These are phyloP conservation scores for Podochytrium sp. DNA, from an alignment of 192 early-diverging fungal genomes.

Conservation along the genomic window DNA sequence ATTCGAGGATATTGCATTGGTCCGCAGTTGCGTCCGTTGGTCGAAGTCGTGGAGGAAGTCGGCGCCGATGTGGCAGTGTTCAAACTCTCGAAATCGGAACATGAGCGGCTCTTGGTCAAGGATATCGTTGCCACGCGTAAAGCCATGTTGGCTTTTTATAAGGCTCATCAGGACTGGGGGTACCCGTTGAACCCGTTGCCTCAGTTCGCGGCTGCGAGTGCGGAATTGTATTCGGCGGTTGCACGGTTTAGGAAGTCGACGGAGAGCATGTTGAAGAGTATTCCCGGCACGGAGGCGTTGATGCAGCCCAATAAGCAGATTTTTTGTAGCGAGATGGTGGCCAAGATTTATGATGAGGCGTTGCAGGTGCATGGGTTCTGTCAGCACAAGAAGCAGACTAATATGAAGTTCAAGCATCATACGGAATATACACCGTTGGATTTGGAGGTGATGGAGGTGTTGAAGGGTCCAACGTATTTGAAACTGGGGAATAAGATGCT, in stretches of 20 bases:
- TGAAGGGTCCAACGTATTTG: not conserved
- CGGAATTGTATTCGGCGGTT: not conserved
- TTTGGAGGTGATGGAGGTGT: slow-evolving; percentile 15
- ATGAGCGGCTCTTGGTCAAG: not conserved
- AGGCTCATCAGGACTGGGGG: slow-evolving; percentile 13
- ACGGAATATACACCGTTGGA: slow-evolving; percentile 29
- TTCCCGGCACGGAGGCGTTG: not conserved
- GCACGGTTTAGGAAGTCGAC: not conserved
- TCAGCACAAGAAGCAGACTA: slow-evolving; percentile 1
- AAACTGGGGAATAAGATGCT: not conserved
- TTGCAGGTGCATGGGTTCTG: slow-evolving; percentile 27
- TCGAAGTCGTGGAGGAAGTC: slow-evolving; percentile 25
- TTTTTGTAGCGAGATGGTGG: slow-evolving; percentile 29
- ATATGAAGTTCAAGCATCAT: not conserved
- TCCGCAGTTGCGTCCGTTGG: slow-evolving; percentile 35
- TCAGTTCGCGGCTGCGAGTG: slow-evolving; percentile 17
- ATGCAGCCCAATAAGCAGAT: slow-evolving; percentile 7
- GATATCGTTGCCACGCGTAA: not conserved
- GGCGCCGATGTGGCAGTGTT: slow-evolving; percentile 33
- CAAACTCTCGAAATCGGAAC: slow-evolving; percentile 14
- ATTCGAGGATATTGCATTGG: slow-evolving; percentile 21
- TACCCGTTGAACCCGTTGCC: slow-evolving; percentile 21
- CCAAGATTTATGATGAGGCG: slow-evolving; percentile 2
- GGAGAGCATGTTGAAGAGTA: not conserved
- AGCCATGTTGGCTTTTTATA: not conserved